A percentile compares a stretch with the other conserved stretches of the same genome.
Conservation (phyloP, 1,139 yeast genomes). For the Debaryomycetaceae sp. region DNA sequence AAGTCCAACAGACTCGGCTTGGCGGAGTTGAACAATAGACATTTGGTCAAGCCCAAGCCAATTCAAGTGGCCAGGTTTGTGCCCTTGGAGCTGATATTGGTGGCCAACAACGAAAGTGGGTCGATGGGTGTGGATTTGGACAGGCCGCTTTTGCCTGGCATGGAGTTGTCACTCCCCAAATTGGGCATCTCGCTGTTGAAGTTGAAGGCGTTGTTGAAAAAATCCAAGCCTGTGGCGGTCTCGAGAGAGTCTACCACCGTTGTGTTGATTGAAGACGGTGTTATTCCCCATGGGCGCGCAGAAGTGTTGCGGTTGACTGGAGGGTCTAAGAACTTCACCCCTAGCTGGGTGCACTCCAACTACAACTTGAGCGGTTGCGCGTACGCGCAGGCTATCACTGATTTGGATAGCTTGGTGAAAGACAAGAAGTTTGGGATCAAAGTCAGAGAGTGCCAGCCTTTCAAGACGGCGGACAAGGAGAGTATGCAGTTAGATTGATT, state of each 20-base stretch:
- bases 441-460: conserved; percentile 58
- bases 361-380: conserved; percentile 49
- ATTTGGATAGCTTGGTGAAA: conserved; percentile 54
- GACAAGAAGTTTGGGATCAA: conserved; percentile 66
- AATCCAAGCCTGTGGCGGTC: conserved; percentile 45
- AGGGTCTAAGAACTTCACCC: conserved; percentile 59
- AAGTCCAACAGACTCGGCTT: conserved; percentile 70
- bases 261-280: conserved; percentile 34
- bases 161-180: conserved; percentile 68
- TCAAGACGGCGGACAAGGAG: conserved; percentile 30
- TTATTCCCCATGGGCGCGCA: conserved; percentile 22
- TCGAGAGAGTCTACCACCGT: conserved; percentile 82
- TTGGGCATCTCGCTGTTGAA: conserved; percentile 64
- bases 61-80: conserved; percentile 67
- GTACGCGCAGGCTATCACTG: conserved; percentile 45
- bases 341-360: conserved; percentile 85
- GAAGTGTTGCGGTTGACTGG: conserved; percentile 80
- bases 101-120: conserved; percentile 61
- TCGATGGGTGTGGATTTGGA: conserved; percentile 59
- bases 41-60: conserved; percentile 71
- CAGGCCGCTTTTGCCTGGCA: conserved; percentile 66
- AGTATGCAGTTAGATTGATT: conserved; percentile 39
- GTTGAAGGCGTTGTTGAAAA: conserved; percentile 57
- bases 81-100: conserved; percentile 61
- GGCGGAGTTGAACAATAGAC: conserved; percentile 76